Evolutionary conservation across 2,329 filamentous ascomycete genomes (phyloP), one percentile per base, ranked within the genome.

Genomic region (Tolypocladium nubicola): DNA sequence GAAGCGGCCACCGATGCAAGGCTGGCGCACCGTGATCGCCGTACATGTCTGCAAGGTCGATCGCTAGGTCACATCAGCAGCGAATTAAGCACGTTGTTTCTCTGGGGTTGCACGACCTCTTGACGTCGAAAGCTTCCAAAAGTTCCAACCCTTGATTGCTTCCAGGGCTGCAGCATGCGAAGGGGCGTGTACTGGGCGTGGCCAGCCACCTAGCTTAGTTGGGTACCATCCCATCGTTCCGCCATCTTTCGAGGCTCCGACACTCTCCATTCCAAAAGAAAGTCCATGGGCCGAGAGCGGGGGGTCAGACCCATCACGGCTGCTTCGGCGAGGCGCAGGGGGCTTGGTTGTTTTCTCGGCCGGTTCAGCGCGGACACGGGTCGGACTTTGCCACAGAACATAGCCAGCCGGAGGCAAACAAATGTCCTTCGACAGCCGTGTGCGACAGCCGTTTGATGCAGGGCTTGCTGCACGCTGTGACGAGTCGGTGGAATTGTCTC

Each of bases 61-160:
- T 56, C 55, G 16, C 54, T 38, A 23, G 33, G 47, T 56, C 54
- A 56, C 47, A 56, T 30, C 37, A 30, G 38, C 55, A 49, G 52
- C 56, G 52, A 50, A 57, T 54, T 38, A 16, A 43, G 41, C 30
- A 49, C 54, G 33, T 50, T 47, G 50, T 41, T n/a, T 54, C 45
- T 45, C 30, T 19, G 30, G 21, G 56, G 52, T 54, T 40, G 30
- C 50, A 57, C 50, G 19, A 33, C 16, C 50, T 30, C 19, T 49
- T 23, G 52, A 35, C 56, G 26, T 47, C 19, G 33, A 50, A 57
- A 35, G 50, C 52, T 35, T 38, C 56, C 56, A 57, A 57, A 57
- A 54, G 52, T 57, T 49, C 56, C 56, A 49, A 33, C 41, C 26
- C 40, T 40, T 43, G 55, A 49, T 19, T 40, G 50, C 40, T 26